These are phyloP conservation scores for Candida pini DNA, from an alignment of 805 yeast species.

Conservation along the genomic window DNA sequence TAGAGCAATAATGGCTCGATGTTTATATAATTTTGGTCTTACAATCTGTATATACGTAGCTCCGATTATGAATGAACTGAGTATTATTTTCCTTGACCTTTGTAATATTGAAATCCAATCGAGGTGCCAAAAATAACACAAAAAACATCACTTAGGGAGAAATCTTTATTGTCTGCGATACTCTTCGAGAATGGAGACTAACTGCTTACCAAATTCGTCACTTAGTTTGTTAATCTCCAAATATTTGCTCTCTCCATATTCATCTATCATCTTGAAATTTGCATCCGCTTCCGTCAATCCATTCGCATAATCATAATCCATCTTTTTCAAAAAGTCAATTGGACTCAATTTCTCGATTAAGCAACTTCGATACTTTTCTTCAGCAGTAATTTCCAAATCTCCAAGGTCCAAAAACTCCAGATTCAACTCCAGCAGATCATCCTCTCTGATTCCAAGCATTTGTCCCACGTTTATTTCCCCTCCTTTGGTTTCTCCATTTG, in stretches of 20 bases:
- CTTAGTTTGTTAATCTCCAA: constrained; percentile 15
- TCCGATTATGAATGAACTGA: too few species aligned
- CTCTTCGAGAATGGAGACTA: constrained; percentile 7
- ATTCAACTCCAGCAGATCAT: constrained; percentile 42
- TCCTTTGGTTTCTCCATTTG: constrained; percentile 15
- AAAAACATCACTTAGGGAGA: too few species aligned
- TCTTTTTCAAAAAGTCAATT: constrained; percentile 10
- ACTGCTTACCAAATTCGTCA: constrained; percentile 11
- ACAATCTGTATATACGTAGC: too few species aligned
- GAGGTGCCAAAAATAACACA: too few species aligned
- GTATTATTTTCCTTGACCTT: too few species aligned
- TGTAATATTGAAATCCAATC: too few species aligned
- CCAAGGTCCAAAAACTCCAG: constrained; percentile 20
- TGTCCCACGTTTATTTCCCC: constrained; percentile 3
- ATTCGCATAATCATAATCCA: constrained; percentile 6
- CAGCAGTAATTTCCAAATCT: constrained; percentile 6
- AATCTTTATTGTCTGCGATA: background rate
- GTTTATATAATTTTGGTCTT: too few species aligned
- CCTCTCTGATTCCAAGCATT: constrained; percentile 33
- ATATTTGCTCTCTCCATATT: constrained; percentile 17
- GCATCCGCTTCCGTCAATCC: constrained; percentile 12
- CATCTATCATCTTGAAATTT: constrained; percentile 15
- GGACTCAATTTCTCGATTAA: constrained; percentile 6
- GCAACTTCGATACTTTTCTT: background rate
- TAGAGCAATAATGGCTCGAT: too few species aligned